phyloP scores from a whole-genome alignment of 306 rosid genomes.

The Prunus persica region DNA sequence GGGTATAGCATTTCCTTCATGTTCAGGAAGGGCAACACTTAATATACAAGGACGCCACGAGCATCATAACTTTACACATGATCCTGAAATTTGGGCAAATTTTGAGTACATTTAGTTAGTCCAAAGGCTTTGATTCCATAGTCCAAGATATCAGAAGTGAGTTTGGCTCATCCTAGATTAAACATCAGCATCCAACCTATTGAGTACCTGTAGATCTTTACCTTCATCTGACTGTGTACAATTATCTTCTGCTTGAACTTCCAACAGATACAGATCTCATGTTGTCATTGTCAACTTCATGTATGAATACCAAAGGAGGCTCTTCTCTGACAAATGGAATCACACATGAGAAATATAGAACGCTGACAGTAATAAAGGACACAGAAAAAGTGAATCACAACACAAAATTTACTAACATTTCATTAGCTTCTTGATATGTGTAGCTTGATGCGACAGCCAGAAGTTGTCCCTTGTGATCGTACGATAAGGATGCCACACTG shows the following conservation, averaged over 20 bases:
- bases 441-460: constrained; percentile 84
- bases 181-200: neutral
- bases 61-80: neutral
- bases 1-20: neutral
- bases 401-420: constrained; percentile 46
- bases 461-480: constrained; percentile 62
- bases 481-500: constrained; percentile 72
- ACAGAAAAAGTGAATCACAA: neutral
- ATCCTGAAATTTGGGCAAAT: neutral
- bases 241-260: constrained; percentile 40
- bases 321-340: constrained; percentile 46
- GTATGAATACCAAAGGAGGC: constrained; percentile 64
- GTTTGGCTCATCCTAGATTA: neutral
- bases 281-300: constrained; percentile 33
- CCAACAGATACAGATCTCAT: constrained; percentile 39
- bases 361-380: neutral
- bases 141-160: neutral
- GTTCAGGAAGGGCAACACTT: neutral
- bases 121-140: neutral
- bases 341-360: neutral
- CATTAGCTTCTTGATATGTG: constrained; percentile 73
- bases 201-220: constrained; percentile 6
- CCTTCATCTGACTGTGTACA: constrained; percentile 25
- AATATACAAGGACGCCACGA: neutral
- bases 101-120: neutral